Conservation (phyloP, 164 flowering plant genomes). For the Vitis rupestris region DNA sequence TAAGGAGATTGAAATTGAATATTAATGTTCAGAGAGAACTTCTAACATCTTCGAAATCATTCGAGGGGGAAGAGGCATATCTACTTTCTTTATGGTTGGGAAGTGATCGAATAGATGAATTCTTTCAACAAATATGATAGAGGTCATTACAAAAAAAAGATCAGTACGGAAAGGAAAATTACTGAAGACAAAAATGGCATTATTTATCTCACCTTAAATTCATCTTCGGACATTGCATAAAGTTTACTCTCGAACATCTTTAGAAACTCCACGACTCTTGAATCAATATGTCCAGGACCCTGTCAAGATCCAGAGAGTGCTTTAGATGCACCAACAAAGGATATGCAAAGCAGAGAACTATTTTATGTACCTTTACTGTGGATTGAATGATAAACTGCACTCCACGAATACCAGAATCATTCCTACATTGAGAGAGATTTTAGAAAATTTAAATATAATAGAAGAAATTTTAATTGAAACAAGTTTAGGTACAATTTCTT, state of each 20-base stretch:
- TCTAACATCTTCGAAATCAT: too few relatives aligned
- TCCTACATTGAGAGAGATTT: slow-evolving; percentile 39
- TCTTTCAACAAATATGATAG: not conserved
- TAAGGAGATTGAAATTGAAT: too few relatives aligned
- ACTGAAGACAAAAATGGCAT: slow-evolving; percentile 3
- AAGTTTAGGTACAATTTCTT: too few relatives aligned
- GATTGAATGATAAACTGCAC: slow-evolving; percentile 86
- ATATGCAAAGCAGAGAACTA: not conserved
- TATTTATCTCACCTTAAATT: slow-evolving; percentile 61
- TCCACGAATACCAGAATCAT: slow-evolving; percentile 78
- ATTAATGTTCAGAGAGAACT: too few relatives aligned
- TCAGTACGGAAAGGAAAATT: not conserved
- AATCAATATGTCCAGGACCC: slow-evolving; percentile 79
- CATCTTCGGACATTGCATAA: slow-evolving; percentile 68
- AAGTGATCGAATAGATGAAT: not conserved
- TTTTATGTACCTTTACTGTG: slow-evolving; percentile 61
- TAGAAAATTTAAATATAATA: not conserved
- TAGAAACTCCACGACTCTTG: slow-evolving; percentile 77
- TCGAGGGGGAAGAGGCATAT: not conserved
- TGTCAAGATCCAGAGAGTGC: slow-evolving; percentile 25
- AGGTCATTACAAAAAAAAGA: not conserved
- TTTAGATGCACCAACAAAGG: slow-evolving; percentile 1
- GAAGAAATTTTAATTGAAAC: not conserved
- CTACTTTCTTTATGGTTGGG: not conserved
- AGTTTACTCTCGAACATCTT: slow-evolving; percentile 74